Conservation (phyloP, 371 early-diverging fungal species). For the Mortierella sp. region DNA sequence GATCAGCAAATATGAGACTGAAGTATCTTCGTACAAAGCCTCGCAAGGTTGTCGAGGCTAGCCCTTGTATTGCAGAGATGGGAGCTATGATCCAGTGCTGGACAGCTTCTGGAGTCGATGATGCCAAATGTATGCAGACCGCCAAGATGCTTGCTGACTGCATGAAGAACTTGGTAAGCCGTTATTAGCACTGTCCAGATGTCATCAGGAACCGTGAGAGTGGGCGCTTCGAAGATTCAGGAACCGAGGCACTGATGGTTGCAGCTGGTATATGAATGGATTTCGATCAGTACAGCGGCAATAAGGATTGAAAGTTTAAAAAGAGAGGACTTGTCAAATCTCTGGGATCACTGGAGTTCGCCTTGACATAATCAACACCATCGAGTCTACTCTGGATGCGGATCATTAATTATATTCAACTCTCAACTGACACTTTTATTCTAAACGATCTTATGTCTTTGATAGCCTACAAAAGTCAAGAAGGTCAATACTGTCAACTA, state of each 20-base stretch:
- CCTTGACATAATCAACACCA: not conserved
- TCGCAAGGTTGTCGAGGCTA: constrained; percentile 71
- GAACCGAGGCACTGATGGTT: not conserved
- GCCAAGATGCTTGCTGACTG: constrained; percentile 71
- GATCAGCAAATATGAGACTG: constrained; percentile 66
- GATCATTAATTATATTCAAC: not conserved
- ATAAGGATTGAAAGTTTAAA: too few relatives aligned
- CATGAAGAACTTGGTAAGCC: constrained; percentile 72
- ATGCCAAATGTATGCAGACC: constrained; percentile 66
- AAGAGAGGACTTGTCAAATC: too few relatives aligned
- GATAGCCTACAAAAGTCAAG: constrained; percentile 66
- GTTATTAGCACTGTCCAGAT: not conserved
- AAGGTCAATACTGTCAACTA: constrained; percentile 73
- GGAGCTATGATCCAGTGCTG: constrained; percentile 77
- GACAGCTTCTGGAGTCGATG: constrained; percentile 71
- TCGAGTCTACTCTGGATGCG: not conserved
- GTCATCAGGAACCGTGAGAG: not conserved
- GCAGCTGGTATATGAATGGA: too few relatives aligned
- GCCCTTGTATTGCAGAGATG: constrained; percentile 75
- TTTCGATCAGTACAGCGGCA: too few relatives aligned
- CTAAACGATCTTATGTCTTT: not conserved
- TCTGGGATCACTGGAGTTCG: too few relatives aligned
- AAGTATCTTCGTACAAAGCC: constrained; percentile 76
- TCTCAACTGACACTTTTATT: not conserved
- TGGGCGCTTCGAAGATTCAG: too few relatives aligned